Base-by-base conservation (phyloP, 2,329 filamentous ascomycete genomes). In the Lasiodiplodia hormozganensis region DNA sequence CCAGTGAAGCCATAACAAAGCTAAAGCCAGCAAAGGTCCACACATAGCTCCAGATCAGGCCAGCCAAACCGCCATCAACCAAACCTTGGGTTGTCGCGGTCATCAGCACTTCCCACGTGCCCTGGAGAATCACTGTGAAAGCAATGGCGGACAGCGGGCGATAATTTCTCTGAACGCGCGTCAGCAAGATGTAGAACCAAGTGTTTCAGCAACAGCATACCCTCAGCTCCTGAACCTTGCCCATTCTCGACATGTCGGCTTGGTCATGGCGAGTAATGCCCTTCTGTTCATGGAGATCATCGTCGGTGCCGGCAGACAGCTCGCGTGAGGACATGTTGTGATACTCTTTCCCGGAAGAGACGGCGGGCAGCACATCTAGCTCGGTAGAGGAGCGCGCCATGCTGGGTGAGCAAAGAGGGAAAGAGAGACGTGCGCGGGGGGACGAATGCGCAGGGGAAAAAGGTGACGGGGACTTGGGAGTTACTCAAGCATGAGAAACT, bases 71-170 rank as follows among this genome's bases (percentile, higher is more conserved):
- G 43, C 70, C 70, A 38, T 69, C 62, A 4, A 52, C 31, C 23
- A 71, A 62, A 21, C 68, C 68, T n/a, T 69, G 62, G 18, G 68
- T 66, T 11, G 60, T 69, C 3, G 67, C 67, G 71, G 79, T 77
- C 10, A 85, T 73, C 2, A 81, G 77, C 36, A 82, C 80, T 73
- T 88, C 86, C 86, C 86, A 88, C 0, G 86, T 86, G 65, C 83
- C 82, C 71, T 86, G 82, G 31, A 86, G 78, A 36, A 85, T 83
- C 70, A 83, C 84, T 31, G 82, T 82, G 69, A 87, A 86, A 11
- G 84, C 84, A 10, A 87, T 77, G 51, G 85, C 86, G 5, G 83
- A 83, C 65, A 84, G 72, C 71, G 84, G 84, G 10, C 81, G 79
- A 72, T 86, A 87, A 73, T 84, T 84, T 69, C 84, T 77, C 79